Evolutionary conservation across 2,329 filamentous ascomycete species (phyloP).

Genomic region (Ceratocystis variospora): DNA sequence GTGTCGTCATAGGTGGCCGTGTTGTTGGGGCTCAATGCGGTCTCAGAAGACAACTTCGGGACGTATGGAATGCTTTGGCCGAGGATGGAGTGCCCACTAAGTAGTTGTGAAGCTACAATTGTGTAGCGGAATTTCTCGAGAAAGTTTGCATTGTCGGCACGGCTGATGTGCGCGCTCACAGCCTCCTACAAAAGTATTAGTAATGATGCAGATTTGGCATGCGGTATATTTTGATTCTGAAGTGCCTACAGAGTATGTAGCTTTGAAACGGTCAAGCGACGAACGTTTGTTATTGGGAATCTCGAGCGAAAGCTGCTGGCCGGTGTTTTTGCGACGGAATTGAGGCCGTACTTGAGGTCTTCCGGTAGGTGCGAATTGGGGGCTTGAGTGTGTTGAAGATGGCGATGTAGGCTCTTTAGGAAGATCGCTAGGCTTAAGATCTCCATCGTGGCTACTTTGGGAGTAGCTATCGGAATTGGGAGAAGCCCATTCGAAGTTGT

Average conservation of each 20-base stretch:
- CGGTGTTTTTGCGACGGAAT: constrained; percentile 37
- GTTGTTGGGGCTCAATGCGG: neutral
- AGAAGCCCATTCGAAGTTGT: constrained; percentile 35
- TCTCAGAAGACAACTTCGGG: constrained; percentile 6
- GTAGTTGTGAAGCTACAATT: constrained; percentile 78
- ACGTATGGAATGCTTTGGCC: constrained; percentile 23
- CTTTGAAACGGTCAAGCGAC: constrained; percentile 34
- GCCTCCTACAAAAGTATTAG: constrained; percentile 37
- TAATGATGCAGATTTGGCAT: neutral
- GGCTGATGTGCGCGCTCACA: constrained; percentile 57
- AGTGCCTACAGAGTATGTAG: constrained; percentile 38
- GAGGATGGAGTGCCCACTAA: constrained; percentile 53
- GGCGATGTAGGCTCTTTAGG: constrained; percentile 25
- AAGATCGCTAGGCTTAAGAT: constrained; percentile 22
- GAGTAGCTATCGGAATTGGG: constrained; percentile 26
- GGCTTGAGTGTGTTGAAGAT: constrained; percentile 35
- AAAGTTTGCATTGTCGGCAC: constrained; percentile 70
- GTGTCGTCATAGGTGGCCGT: constrained; percentile 27
- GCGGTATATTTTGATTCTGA: neutral
- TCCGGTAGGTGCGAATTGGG: constrained; percentile 44
- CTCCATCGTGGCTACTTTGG: constrained; percentile 22
- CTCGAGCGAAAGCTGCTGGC: constrained; percentile 31
- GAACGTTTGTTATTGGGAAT: constrained; percentile 26
- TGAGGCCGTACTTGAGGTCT: constrained; percentile 40
- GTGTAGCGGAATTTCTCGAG: constrained; percentile 88